Base-by-base conservation (phyloP, 805 yeast species). In the Saturnispora ahearnii region DNA sequence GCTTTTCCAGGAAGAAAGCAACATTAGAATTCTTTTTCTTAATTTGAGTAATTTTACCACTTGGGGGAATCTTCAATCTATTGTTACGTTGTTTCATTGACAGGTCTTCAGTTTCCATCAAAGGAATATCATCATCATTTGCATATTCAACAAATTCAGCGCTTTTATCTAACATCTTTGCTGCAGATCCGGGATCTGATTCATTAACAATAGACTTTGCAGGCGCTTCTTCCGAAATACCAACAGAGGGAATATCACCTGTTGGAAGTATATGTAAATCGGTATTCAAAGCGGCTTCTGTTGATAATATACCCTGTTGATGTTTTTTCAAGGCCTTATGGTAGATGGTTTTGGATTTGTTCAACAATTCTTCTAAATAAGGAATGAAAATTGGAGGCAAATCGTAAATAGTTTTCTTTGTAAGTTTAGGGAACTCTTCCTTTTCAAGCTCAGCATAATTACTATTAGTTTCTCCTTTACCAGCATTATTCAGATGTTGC, bases 61-160 rank as follows among this genome's bases (percentile, higher is more conserved):
- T 85, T 6, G 96, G 96, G 11, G 97, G 96, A 46, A 93, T 69
- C 59, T 89, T 82, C 1, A 96, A 84, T 56, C 90, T 73, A 29
- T 75, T 74, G 53, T 82, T 81, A 50, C 90, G 74, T 57, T 81
- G 86, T 59, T 87, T 88, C 50, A 82, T 79, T 0, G 96, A 89
- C 57, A 87, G 72, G 50, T 85, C 90, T 15, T 87, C 96, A 59
- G 90, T 96, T 61, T 89, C 96, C 45, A 84, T 66, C 11, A 85
- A 63, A 3, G 68, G 65, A n/a, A 80, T 72, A n/a, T 74, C 68
- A 62, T 74, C 65, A 4, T 65, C 65, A 41, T 61, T 55, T 12
- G 57, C 55, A 29, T 62, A 52, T 31, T 58, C 64, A 3, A 50
- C 55, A 45, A 63, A 63, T 10, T 53, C 44, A 9, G 42, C 24